phyloP scores from a whole-genome alignment of 2,329 filamentous ascomycete genomes.

The Grosmannia serpens region DNA sequence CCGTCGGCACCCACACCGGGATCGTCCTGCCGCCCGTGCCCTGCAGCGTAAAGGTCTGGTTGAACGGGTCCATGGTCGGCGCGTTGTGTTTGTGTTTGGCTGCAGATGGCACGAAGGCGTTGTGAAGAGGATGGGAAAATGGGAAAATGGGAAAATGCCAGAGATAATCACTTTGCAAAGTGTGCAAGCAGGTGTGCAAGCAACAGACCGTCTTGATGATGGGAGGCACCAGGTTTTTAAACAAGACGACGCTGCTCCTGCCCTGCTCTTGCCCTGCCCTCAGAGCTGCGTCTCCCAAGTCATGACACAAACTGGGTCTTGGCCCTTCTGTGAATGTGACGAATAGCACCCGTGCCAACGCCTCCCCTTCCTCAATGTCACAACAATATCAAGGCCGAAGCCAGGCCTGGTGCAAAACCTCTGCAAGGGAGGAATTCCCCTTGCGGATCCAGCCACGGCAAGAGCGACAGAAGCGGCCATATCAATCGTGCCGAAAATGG shows the following conservation, averaged over 20 bases:
- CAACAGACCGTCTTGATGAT: neutral
- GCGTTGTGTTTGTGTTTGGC: neutral
- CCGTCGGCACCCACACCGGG: constrained; percentile 6
- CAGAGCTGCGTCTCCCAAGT: too few relatives aligned
- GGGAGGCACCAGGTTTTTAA: neutral
- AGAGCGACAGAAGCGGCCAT: neutral
- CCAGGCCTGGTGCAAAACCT: neutral
- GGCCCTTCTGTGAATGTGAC: neutral
- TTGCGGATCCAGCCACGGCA: neutral
- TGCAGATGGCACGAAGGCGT: too few relatives aligned
- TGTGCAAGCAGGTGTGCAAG: too few relatives aligned
- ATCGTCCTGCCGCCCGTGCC: constrained; percentile 1
- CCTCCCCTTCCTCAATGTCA: neutral
- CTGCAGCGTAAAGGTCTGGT: constrained; percentile 10
- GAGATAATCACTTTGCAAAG: too few relatives aligned
- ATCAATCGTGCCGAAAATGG: neutral
- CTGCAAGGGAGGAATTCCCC: neutral
- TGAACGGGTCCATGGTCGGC: neutral
- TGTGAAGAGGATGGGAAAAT: too few relatives aligned
- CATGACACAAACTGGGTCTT: neutral
- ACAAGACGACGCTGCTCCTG: neutral
- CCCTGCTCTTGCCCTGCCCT: neutral
- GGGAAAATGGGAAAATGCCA: too few relatives aligned
- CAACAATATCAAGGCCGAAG: neutral
- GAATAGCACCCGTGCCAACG: neutral